phyloP scores from a whole-genome alignment of 2,329 filamentous ascomycete species.

The Fusarium euwallaceae region DNA sequence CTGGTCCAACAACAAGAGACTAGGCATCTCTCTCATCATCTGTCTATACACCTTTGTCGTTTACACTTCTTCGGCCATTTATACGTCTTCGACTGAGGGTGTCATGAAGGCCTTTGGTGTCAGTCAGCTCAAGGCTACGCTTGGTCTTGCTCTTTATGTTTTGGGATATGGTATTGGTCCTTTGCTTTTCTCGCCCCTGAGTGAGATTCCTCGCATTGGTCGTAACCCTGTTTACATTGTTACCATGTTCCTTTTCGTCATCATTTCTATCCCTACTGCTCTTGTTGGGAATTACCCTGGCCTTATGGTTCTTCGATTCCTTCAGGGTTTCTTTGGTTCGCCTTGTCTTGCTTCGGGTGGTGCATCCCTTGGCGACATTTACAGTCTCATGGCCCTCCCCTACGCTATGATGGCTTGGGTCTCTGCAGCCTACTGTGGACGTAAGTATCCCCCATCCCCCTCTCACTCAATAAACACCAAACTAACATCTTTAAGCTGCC shows the following conservation, averaged over 20 bases:
- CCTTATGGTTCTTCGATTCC: conserved; percentile 73
- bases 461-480: conserved; percentile 43
- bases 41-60: conserved; percentile 72
- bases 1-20: conserved; percentile 61
- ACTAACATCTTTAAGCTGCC: conserved; percentile 54
- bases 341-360: conserved; percentile 73
- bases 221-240: conserved; percentile 76
- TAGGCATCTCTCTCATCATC: conserved; percentile 59
- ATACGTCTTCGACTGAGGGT: conserved; percentile 60
- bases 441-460: conserved; percentile 42
- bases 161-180: conserved; percentile 74
- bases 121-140: conserved; percentile 62
- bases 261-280: conserved; percentile 74
- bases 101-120: conserved; percentile 68
- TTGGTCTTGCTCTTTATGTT: conserved; percentile 74
- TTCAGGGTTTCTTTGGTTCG: conserved; percentile 75
- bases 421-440: conserved; percentile 62
- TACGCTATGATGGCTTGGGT: conserved; percentile 73
- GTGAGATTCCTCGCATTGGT: conserved; percentile 75
- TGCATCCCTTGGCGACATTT: conserved; percentile 66
- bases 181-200: conserved; percentile 74
- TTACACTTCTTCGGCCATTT: conserved; percentile 64
- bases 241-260: conserved; percentile 77
- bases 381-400: conserved; percentile 66
- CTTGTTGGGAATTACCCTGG: conserved; percentile 73